Evolutionary conservation across 2,329 filamentous ascomycete genomes (phyloP), one percentile per base, ranked within the genome.

Genomic region (Paecilomyces variotii): DNA sequence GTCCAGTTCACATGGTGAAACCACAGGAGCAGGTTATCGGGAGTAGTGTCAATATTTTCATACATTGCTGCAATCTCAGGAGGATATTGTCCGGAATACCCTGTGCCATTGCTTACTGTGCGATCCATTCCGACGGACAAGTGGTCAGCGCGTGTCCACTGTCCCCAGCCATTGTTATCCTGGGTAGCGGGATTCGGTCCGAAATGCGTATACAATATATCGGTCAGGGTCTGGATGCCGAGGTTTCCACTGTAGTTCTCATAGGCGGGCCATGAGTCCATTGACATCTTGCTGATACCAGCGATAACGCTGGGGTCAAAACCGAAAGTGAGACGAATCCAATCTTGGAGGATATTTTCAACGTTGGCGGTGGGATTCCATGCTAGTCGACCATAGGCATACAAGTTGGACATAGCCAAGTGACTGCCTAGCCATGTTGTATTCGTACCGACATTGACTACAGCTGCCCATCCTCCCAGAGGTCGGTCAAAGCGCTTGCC

Each of bases 1-100:
- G 84, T 87, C 68, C 88, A 90, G 2, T 81, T 80, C 0, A 90
- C 85, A 66, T 90, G 87, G 69, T 90, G 87, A 73, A 90, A 90
- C 87, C 87, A 90, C 1, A 90, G 76, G 2, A 90, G 71, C 0
- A 90, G 74, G 25, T 89, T 77, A 60, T 89, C 87, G 0, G 87
- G 86, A 0, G 87, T 89, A 0, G 82, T 86, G 12, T 81, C 79
- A 19, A 84, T 74, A 51, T 80, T 72, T 63, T 90, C 87, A 67
- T 81, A 90, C 64, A 75, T 70, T 2, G 74, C 68, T 0, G 83
- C 82, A 0, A 90, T 70, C 60, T 87, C 82, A 0, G 78, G 63
- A 0, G 86, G 85, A 65, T 90, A 90, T 64, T 89, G 85, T 0
- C 85, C 85, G 0, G 86, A 75, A 61, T 80, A 85, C 0, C 84